Evolutionary conservation across 78 protist species (phyloP).

Genomic region (Speleostelium caveatum): DNA sequence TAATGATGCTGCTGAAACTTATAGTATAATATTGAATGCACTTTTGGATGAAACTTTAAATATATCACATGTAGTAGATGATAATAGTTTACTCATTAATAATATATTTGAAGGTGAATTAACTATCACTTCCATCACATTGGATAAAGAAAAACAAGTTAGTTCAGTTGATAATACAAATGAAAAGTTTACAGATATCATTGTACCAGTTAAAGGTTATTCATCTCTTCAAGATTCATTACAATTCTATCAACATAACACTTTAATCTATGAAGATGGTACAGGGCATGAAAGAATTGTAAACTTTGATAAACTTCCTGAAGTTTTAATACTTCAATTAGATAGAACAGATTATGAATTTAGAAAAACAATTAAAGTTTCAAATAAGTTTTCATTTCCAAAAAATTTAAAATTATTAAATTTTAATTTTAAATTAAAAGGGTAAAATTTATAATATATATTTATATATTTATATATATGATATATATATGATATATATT

Average conservation of each 20-base stretch:
- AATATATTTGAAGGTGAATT: conserved; percentile 54
- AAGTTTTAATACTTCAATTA: conserved; percentile 39
- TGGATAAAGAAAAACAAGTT: neutral
- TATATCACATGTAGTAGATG: conserved; percentile 37
- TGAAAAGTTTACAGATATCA: conserved; percentile 53
- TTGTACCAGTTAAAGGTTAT: conserved; percentile 59
- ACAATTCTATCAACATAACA: conserved; percentile 23
- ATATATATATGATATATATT: too few species aligned
- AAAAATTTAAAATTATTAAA: conserved; percentile 28
- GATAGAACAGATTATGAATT: conserved; percentile 55
- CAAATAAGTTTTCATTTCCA: conserved; percentile 40
- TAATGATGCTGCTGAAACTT: conserved; percentile 57
- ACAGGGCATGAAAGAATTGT: conserved; percentile 16
- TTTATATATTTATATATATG: too few species aligned
- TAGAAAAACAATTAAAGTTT: conserved; percentile 35
- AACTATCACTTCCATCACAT: conserved; percentile 6
- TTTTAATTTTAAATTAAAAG: neutral
- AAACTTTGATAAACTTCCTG: conserved; percentile 18
- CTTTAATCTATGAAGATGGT: neutral
- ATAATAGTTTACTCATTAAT: neutral
- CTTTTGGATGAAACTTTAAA: conserved; percentile 24
- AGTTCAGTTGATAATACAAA: neutral
- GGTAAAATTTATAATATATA: neutral
- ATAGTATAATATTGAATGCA: conserved; percentile 11
- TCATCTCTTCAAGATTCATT: conserved; percentile 24